phyloP scores from a whole-genome alignment of 164 flowering plant genomes.

The Annona squamosa region DNA sequence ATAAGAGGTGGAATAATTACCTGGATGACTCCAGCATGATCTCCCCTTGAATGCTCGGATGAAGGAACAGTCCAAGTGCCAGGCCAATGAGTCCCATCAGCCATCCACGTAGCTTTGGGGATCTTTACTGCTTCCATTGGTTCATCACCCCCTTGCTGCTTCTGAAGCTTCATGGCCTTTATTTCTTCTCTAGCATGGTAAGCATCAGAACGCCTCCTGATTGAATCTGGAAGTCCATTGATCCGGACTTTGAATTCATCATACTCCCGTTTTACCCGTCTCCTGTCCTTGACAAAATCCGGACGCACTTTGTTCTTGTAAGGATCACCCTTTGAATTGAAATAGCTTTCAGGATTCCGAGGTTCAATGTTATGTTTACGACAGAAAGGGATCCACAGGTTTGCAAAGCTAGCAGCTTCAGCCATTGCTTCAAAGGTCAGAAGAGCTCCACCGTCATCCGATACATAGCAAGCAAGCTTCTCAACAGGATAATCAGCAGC shows the following conservation, averaged over 20 bases:
- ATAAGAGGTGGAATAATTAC: slow-evolving; percentile 21
- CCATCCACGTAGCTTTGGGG: slow-evolving; percentile 86
- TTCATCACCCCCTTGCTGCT: slow-evolving; percentile 39
- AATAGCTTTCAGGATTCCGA: slow-evolving; percentile 73
- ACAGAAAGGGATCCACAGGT: slow-evolving; percentile 81
- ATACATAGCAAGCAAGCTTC: slow-evolving; percentile 85
- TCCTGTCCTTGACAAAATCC: slow-evolving; percentile 78
- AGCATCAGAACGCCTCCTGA: slow-evolving; percentile 73
- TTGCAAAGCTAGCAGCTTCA: slow-evolving; percentile 79
- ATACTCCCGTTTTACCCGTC: slow-evolving; percentile 67
- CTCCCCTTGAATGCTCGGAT: slow-evolving; percentile 64
- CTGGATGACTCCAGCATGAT: slow-evolving; percentile 88
- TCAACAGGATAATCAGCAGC: slow-evolving; percentile 92
- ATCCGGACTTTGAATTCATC: slow-evolving; percentile 78
- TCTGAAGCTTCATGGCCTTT: slow-evolving; percentile 53
- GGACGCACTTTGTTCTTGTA: slow-evolving; percentile 53
- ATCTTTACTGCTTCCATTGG: slow-evolving; percentile 39
- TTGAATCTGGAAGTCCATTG: slow-evolving; percentile 68
- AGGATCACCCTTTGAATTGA: slow-evolving; percentile 57
- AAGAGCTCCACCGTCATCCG: slow-evolving; percentile 92
- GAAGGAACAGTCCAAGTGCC: slow-evolving; percentile 66
- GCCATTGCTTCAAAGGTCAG: slow-evolving; percentile 93
- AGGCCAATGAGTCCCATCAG: slow-evolving; percentile 89
- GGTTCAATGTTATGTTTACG: slow-evolving; percentile 77
- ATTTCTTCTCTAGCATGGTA: slow-evolving; percentile 63